Base-by-base conservation (phyloP, 2,329 filamentous ascomycete genomes). In the Lecanosticta acicola region DNA sequence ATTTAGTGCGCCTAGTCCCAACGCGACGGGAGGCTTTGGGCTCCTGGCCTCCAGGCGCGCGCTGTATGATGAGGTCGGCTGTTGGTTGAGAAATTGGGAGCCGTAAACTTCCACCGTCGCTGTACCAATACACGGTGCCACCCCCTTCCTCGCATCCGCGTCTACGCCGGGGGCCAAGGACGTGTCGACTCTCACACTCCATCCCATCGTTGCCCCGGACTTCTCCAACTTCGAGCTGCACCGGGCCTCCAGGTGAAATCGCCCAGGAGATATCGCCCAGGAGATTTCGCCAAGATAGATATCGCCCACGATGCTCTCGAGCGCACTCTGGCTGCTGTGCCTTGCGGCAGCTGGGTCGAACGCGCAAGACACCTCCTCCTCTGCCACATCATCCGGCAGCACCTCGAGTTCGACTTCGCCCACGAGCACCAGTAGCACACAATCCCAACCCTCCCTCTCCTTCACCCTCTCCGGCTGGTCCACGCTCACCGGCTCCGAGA, bases 321-420 rank as follows among this genome's bases (percentile, higher is more conserved):
- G 45, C 48, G 43, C 51, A 40, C 41, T 64, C 18, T 59, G 57
- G 61, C 59, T 65, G 45, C 46, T 63, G 17, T 59, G 62, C 51
- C 51, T 69, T n/a, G 54, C 68, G 40, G 63, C 63, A 26, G 43
- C 61, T n/a, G 46, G 60, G 56, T 48, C 62, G 54, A 49, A 51
- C 59, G 52, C 61, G 38, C 56, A 59, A 45, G 56, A 59, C 32
- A 42, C 36, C 3, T 49, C 48, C 49, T 43, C 49, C 48, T 41
- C 56, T 32, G 48, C 49, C 16, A 54, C 61, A 39, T 57, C 59
- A 18, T 58, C 60, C 19, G 59, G 57, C 10, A 57, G 59, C 41
- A 50, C 57, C 4, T 54, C 57, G 3, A 48, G 42, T 43, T 45
- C 14, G 21, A 37, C 16, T 32, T 37, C 33, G 3, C 33, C 37